phyloP scores from a whole-genome alignment of 805 yeast species.

The Metschnikowia kofuensis region DNA sequence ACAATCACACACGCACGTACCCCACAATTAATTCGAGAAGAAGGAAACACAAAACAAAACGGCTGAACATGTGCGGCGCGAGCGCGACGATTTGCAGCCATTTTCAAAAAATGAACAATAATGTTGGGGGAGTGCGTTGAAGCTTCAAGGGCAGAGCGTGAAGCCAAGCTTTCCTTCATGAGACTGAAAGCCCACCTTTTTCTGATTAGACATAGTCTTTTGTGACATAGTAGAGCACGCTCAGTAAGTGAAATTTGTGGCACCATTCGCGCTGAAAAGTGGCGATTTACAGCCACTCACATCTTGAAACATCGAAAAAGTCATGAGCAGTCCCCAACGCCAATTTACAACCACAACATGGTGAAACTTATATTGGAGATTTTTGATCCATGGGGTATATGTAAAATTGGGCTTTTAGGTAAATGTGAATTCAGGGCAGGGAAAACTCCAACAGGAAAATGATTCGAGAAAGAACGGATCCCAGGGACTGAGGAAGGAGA shows the following conservation, averaged over 20 bases:
- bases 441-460: too few species aligned
- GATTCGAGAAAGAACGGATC: too few species aligned
- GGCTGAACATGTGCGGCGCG: conserved; percentile 1
- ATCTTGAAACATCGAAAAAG: conserved; percentile 2
- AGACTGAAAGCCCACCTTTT: too few species aligned
- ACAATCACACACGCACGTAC: conserved; percentile 11
- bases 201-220: too few species aligned
- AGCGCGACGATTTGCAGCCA: conserved; percentile 9
- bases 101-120: neutral
- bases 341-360: neutral
- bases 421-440: too few species aligned
- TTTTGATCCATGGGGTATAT: too few species aligned
- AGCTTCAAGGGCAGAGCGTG: too few species aligned
- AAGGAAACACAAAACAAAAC: conserved; percentile 5
- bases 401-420: too few species aligned
- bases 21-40: conserved; percentile 1
- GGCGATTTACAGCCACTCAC: conserved; percentile 9
- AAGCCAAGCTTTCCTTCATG: too few species aligned
- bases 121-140: too few species aligned
- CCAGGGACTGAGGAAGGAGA: too few species aligned
- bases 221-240: too few species aligned
- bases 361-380: neutral
- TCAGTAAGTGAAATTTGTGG: neutral
- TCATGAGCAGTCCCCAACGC: conserved; percentile 1
- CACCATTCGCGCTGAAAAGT: conserved; percentile 2